Base-by-base conservation (phyloP, 1,139 yeast species). In the Pichia sp. region DNA sequence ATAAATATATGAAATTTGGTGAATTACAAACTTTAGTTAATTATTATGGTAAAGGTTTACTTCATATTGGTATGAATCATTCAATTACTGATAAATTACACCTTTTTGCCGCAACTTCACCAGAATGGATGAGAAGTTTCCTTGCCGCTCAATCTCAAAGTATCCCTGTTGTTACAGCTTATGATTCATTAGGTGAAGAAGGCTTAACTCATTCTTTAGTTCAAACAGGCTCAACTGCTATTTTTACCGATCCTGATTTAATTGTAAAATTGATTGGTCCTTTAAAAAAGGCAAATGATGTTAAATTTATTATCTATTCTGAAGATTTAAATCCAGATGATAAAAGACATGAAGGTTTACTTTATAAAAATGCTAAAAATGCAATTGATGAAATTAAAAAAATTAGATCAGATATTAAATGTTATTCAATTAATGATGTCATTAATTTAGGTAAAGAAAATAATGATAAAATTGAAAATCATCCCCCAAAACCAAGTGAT, bases 91-190 rank as follows among this genome's bases (percentile, higher is more conserved):
- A 82, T 55, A 79, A 77, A 57, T 63, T 90, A 56, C 96, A 90
- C 65, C 74, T 92, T 46, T 94, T 82, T 66, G 96, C 96, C 32
- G 67, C 85, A 30, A 83, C 96, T 27, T 83, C 95, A 30, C 84
- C 79, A 45, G 78, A 78, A 60, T 92, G 98, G 98, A 76, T 92
- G 84, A 87, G 87, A 67, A 76, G 87, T 35, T 92, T 82, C 54
- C 66, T 89, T 54, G 96, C 90, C 16, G 74, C 86, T 43, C 76
- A 78, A 57, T 69, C 87, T 48, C 96, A 89, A 65, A 68, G 78
- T 43, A 80, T 94, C 50, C 87, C 97, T 25, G 76, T 86, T 51
- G 98, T 89, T 38, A 94, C 99, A 28, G 97, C 98, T 34, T 92
- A 92, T 66, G 99, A 92, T 65, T 90, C 98, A 34, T 73, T 92